Evolutionary conservation across 2,329 filamentous ascomycete genomes (phyloP).

Genomic region (Blastomyces silverae): DNA sequence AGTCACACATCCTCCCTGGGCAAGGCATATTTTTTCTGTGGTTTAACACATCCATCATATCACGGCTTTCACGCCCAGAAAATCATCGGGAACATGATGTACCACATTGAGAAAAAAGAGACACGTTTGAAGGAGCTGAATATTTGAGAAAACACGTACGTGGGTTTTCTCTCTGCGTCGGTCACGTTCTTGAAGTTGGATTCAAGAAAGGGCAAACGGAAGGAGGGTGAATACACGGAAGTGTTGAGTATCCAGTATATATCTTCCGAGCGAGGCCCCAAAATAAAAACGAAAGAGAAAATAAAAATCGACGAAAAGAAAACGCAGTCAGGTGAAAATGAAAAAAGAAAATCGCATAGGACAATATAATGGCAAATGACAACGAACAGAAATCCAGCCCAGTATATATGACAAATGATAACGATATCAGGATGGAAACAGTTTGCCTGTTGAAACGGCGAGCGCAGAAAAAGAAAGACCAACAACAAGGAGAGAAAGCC

Average conservation of each 20-base stretch:
- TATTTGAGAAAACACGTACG: too few species aligned
- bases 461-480: background rate
- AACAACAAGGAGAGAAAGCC: background rate
- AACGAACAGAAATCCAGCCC: background rate
- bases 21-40: too few species aligned
- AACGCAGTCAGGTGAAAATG: background rate
- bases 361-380: background rate
- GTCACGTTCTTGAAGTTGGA: conserved; percentile 7
- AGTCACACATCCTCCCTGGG: background rate
- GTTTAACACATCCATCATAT: background rate
- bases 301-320: background rate
- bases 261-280: background rate
- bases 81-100: background rate
- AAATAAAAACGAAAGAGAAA: background rate
- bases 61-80: background rate
- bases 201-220: background rate
- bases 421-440: background rate
- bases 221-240: too few species aligned
- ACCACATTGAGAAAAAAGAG: background rate
- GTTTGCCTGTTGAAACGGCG: conserved; percentile 12
- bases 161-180: background rate
- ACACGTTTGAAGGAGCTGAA: background rate
- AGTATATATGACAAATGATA: background rate
- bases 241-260: background rate
- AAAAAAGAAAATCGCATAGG: background rate